Conservation (phyloP, 2,329 filamentous ascomycete genomes). For the Eutypa lata region DNA sequence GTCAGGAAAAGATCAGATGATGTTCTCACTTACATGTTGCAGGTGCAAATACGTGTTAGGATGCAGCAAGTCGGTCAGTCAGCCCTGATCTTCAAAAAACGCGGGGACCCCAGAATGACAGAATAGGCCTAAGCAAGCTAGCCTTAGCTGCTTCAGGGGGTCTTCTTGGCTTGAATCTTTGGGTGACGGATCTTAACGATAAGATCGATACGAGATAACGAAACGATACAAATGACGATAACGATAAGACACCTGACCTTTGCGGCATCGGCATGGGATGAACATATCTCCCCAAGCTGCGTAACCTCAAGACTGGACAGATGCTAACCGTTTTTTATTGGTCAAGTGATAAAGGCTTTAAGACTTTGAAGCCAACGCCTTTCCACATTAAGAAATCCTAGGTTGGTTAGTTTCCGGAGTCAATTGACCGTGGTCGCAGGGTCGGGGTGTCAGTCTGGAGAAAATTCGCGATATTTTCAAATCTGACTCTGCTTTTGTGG, state of each 20-base stretch:
- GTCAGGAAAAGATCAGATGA: too few relatives aligned
- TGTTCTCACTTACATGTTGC: too few relatives aligned
- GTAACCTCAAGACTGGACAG: neutral
- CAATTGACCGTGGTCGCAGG: neutral
- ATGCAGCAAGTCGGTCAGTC: too few relatives aligned
- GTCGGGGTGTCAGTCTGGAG: neutral
- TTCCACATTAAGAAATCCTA: neutral
- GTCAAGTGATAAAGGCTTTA: neutral
- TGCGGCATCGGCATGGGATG: neutral
- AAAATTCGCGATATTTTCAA: constrained; percentile 1
- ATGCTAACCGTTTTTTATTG: neutral
- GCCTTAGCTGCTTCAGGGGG: neutral
- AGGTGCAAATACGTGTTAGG: too few relatives aligned
- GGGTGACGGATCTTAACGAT: too few relatives aligned
- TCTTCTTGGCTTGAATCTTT: too few relatives aligned
- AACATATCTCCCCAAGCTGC: neutral
- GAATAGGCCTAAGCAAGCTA: too few relatives aligned
- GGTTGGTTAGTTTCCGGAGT: neutral
- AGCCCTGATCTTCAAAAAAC: too few relatives aligned
- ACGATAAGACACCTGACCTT: neutral
- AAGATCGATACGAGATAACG: too few relatives aligned
- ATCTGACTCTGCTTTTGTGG: neutral
- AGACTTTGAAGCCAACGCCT: neutral
- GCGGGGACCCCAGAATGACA: neutral
- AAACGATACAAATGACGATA: too few relatives aligned